These are phyloP conservation scores for Paracoccidioides lutzii DNA, from an alignment of 2,329 filamentous ascomycete genomes.

Conservation along the genomic window DNA sequence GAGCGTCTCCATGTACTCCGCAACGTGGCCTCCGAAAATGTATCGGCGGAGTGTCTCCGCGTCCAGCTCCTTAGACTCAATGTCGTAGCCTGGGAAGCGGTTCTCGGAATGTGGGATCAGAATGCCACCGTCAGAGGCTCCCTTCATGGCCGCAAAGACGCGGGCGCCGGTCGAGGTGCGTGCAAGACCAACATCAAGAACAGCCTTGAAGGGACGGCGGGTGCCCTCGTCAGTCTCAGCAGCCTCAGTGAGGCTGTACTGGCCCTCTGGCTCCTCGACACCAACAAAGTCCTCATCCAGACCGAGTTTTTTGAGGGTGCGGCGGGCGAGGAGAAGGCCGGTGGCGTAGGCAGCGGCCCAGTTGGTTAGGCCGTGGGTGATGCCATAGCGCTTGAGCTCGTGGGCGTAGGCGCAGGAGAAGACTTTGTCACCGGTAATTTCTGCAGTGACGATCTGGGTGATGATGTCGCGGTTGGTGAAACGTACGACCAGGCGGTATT, in stretches of 20 bases:
- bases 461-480: conserved; percentile 99
- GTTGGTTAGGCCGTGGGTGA: conserved; percentile 98
- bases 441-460: conserved; percentile 90
- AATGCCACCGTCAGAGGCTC: conserved; percentile 95
- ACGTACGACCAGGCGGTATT: conserved; percentile 98
- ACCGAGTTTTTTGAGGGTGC: conserved; percentile 91
- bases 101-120: conserved; percentile 97
- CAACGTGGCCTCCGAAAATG: conserved; percentile 96
- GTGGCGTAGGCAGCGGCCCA: conserved; percentile 96
- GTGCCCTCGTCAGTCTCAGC: conserved; percentile 73
- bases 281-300: conserved; percentile 85
- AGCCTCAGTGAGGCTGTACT: conserved; percentile 92
- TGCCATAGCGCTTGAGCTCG: conserved; percentile 95
- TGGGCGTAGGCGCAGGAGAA: conserved; percentile 85
- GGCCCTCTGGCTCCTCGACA: conserved; percentile 93
- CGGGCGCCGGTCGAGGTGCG: conserved; percentile 97
- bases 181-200: conserved; percentile 93
- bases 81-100: conserved; percentile 98
- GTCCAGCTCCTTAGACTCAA: conserved; percentile 95
- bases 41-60: conserved; percentile 95
- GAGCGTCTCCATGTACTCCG: conserved; percentile 99
- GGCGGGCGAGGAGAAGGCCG: conserved; percentile 92
- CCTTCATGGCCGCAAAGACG: conserved; percentile 99
- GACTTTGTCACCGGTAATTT: conserved; percentile 97
- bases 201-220: conserved; percentile 97